Evolutionary conservation across 257 asterid species (phyloP), one percentile per base, ranked within the genome.

Genomic region (Scutellaria minor): DNA sequence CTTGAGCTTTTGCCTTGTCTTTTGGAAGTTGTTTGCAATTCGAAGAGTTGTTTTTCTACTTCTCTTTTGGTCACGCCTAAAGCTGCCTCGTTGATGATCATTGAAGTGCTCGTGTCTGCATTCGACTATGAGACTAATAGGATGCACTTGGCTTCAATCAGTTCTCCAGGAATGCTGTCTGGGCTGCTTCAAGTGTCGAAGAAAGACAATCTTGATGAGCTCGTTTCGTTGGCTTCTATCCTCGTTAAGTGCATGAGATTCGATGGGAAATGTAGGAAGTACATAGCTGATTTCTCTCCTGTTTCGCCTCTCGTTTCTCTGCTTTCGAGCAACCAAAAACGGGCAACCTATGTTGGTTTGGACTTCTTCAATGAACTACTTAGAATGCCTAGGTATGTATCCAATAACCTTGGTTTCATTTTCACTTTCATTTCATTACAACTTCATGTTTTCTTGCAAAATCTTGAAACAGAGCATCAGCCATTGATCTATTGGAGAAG

Each of bases 61-160:
- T 67, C 92, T 24, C 77, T 84, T 18, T 11, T 40, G 44, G 59
- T 89, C 41, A 85, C 98, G 20, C 98, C 98, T 9, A 88, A 96
- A 1, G 86, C 94, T 6, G 98, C 98, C 2, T 91, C 98, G 0
- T 42, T 93, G 72, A 87, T 86, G 96, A 89, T 93, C 59, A 89
- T 93, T 57, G 97, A 93, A 80, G 75, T 80, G 13, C 75, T 93
- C 5, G 93, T 90, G 68, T 81, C 86, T 14, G 93, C 94, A 31
- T 89, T 85, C 55, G 98, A 93, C 81, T 73, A 31, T 56, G 89
- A 86, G 54, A 86, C 98, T 5, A 93, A 88, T 46, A 74, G 80
- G 31, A 66, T 65, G 85, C 93, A 93, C 44, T 58, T 93, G 75
- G 90, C 94, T 3, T 82, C 81, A 45, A 88, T 93, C 71, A 91